A percentile compares a stretch with the other conserved stretches of the same genome.
These are phyloP conservation scores for Cryomyces minteri DNA, from an alignment of 495 filamentous ascomycete species.

Conservation along the genomic window DNA sequence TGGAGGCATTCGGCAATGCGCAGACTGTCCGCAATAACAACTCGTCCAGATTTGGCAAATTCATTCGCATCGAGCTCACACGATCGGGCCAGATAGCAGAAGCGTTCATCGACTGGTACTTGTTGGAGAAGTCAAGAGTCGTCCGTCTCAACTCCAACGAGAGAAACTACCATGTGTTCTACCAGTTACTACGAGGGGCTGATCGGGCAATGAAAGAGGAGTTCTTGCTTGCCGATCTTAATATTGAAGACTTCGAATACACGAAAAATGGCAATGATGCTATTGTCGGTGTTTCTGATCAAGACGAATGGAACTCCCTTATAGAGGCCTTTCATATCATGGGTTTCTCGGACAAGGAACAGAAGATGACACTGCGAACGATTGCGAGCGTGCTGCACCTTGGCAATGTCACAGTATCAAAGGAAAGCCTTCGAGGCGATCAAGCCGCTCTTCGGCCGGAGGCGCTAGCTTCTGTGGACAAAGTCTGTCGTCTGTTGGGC, in stretches of 20 bases:
- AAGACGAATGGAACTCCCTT: slow-evolving; percentile 73
- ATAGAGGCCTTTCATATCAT: slow-evolving; percentile 91
- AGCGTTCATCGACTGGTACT: slow-evolving; percentile 96
- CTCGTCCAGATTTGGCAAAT: slow-evolving; percentile 96
- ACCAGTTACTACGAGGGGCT: slow-evolving; percentile 80
- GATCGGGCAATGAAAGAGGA: slow-evolving; percentile 51
- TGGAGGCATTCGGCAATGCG: slow-evolving; percentile 96
- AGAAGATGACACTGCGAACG: slow-evolving; percentile 63
- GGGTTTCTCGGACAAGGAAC: slow-evolving; percentile 80
- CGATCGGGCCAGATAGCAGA: slow-evolving; percentile 82
- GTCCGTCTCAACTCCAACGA: slow-evolving; percentile 73
- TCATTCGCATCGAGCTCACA: slow-evolving; percentile 93
- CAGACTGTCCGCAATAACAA: slow-evolving; percentile 98
- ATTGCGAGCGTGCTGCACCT: slow-evolving; percentile 85
- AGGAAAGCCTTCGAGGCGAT: slow-evolving; percentile 76
- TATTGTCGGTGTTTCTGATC: slow-evolving; percentile 81
- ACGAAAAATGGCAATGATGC: slow-evolving; percentile 77
- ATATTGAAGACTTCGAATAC: slow-evolving; percentile 78
- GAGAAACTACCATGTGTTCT: slow-evolving; percentile 95
- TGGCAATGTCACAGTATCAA: slow-evolving; percentile 75
- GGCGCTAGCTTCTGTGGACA: slow-evolving; percentile 48
- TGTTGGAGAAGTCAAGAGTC: slow-evolving; percentile 91
- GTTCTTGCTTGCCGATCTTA: slow-evolving; percentile 51
- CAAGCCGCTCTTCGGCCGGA: slow-evolving; percentile 70
- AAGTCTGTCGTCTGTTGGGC: slow-evolving; percentile 68